Percentiles rank a stretch among this genome's conserved stretches.
Evolutionary conservation across 1,284 basidiomycete species (phyloP).

Genomic region (Phlebopus sp.): DNA sequence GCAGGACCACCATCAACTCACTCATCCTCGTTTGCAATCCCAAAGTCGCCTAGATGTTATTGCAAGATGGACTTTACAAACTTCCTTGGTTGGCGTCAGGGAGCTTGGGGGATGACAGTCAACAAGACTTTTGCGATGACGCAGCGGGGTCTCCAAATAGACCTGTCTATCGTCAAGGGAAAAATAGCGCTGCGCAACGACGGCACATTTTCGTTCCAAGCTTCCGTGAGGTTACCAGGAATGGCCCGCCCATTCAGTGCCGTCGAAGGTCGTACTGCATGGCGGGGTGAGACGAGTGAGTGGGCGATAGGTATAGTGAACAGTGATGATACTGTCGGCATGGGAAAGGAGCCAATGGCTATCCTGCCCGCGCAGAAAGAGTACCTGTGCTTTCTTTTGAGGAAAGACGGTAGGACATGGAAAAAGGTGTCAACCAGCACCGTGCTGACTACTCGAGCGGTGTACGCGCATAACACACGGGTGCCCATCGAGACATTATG

Average conservation of each 20-base stretch:
- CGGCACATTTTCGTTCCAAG: neutral
- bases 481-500: neutral
- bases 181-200: neutral
- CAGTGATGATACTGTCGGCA: neutral
- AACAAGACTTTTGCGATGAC: neutral
- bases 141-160: neutral
- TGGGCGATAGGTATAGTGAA: conserved; percentile 2
- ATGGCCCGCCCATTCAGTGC: neutral
- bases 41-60: conserved; percentile 1
- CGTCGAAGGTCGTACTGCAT: neutral
- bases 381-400: conserved; percentile 1
- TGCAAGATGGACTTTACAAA: neutral
- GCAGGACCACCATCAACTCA: conserved; percentile 12
- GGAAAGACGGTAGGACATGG: neutral
- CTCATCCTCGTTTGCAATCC: neutral
- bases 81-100: neutral
- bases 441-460: neutral
- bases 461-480: neutral
- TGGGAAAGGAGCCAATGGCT: neutral
- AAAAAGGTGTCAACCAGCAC: neutral
- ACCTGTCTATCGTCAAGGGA: neutral
- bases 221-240: neutral
- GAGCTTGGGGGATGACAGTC: neutral
- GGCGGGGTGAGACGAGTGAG: neutral
- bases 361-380: neutral